These are phyloP conservation scores for Yamadazyma insecticola DNA, from an alignment of 805 yeast genomes.

Conservation along the genomic window DNA sequence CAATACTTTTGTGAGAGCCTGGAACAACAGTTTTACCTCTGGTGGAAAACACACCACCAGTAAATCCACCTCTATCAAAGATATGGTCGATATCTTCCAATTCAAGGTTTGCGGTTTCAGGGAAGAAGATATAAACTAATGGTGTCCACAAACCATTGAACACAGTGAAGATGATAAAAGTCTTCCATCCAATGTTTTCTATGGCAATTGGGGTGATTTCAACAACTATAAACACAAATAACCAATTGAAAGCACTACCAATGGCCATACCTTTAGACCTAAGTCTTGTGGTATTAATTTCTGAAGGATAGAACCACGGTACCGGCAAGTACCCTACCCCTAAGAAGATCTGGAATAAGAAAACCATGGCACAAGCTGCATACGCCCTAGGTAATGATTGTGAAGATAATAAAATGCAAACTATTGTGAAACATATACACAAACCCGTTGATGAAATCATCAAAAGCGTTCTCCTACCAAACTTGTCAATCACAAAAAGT, in stretches of 20 bases:
- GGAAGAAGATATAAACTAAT: constrained; percentile 55
- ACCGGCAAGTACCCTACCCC: constrained; percentile 25
- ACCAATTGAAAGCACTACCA: constrained; percentile 56
- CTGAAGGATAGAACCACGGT: constrained; percentile 49
- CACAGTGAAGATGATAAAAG: constrained; percentile 63
- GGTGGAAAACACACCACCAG: constrained; percentile 7
- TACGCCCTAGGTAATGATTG: constrained; percentile 10
- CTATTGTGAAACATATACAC: constrained; percentile 39
- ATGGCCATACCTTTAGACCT: constrained; percentile 50
- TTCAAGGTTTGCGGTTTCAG: constrained; percentile 72
- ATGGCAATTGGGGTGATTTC: constrained; percentile 56
- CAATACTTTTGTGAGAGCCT: no score
- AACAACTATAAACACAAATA: constrained; percentile 52
- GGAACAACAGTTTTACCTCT: constrained; percentile 8
- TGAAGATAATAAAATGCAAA: constrained; percentile 45
- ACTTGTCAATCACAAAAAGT: constrained; percentile 37
- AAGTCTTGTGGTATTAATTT: constrained; percentile 48
- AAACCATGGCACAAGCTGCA: constrained; percentile 13
- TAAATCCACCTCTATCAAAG: constrained; percentile 10
- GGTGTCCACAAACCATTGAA: constrained; percentile 55
- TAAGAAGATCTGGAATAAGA: constrained; percentile 48
- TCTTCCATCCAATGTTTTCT: constrained; percentile 50
- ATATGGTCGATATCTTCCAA: constrained; percentile 63
- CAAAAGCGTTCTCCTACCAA: constrained; percentile 35
- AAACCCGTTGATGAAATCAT: constrained; percentile 36